These are phyloP conservation scores for Neonectria magnoliae DNA, from an alignment of 2,329 filamentous ascomycete genomes.

Conservation along the genomic window DNA sequence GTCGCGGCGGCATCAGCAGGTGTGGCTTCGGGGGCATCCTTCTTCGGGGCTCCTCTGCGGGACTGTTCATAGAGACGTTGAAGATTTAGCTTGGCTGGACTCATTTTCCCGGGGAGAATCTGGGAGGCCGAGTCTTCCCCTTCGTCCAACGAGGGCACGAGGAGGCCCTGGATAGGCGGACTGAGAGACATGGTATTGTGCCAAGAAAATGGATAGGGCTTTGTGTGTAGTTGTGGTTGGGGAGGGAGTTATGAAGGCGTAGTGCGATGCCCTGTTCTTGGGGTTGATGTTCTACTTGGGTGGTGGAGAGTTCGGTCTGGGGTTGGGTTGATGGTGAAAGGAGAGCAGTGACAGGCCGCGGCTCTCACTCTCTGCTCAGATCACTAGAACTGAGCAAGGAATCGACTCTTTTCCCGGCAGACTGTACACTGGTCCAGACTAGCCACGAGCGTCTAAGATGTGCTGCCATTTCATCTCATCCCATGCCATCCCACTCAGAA, in stretches of 20 bases:
- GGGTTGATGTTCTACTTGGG: neutral
- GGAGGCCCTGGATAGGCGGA: slow-evolving; percentile 42
- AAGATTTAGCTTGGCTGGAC: slow-evolving; percentile 71
- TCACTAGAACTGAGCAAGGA: slow-evolving; percentile 33
- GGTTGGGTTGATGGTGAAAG: neutral
- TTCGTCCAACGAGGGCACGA: slow-evolving; percentile 37
- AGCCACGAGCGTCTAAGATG: slow-evolving; percentile 7
- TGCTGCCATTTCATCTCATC: slow-evolving; percentile 1
- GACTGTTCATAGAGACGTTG: slow-evolving; percentile 72
- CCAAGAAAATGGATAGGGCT: neutral
- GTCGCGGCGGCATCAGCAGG: slow-evolving; percentile 53
- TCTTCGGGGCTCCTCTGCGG: slow-evolving; percentile 59
- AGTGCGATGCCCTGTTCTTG: neutral
- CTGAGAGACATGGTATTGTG: slow-evolving; percentile 47
- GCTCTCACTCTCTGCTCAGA: slow-evolving; percentile 24
- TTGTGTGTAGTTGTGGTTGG: neutral
- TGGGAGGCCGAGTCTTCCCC: slow-evolving; percentile 44
- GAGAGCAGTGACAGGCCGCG: neutral
- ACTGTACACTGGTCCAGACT: slow-evolving; percentile 5
- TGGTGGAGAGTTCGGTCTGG: neutral
- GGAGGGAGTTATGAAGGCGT: neutral
- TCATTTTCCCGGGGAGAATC: slow-evolving; percentile 52
- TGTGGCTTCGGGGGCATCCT: slow-evolving; percentile 57
- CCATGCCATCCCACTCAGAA: slow-evolving; percentile 9
- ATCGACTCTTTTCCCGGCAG: neutral